Percentiles rank a stretch among this genome's conserved stretches.
phyloP scores from a whole-genome alignment of 2,329 filamentous ascomycete genomes.

The Exophiala aquamarina region DNA sequence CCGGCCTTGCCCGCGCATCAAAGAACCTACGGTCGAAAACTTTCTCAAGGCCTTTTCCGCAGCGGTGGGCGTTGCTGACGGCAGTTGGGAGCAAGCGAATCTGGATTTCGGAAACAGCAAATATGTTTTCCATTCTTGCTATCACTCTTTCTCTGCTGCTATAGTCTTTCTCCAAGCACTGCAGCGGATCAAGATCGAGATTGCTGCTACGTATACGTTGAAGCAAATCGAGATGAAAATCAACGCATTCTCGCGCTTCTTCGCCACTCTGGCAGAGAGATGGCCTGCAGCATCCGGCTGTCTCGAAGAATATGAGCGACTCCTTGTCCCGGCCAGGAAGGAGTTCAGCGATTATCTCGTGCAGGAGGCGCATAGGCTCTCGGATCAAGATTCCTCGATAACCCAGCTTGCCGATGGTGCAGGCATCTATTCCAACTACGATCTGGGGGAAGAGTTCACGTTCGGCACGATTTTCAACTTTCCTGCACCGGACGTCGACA shows the following conservation, averaged over 20 bases:
- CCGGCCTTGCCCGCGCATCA: slow-evolving; percentile 4
- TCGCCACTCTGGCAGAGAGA: background rate
- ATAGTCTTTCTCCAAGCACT: slow-evolving; percentile 8
- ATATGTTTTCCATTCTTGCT: slow-evolving; percentile 9
- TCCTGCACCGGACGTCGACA: background rate
- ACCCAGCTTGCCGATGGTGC: background rate
- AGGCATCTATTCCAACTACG: background rate
- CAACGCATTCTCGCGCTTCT: slow-evolving; percentile 4
- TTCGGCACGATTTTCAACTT: slow-evolving; percentile 3
- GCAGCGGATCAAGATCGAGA: background rate
- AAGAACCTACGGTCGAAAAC: background rate
- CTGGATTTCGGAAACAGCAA: slow-evolving; percentile 2
- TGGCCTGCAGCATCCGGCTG: slow-evolving; percentile 7
- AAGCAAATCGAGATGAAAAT: background rate
- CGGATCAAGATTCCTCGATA: background rate
- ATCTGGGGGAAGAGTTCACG: slow-evolving; percentile 1
- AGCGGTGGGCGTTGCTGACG: slow-evolving; percentile 1
- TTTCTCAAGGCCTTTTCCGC: slow-evolving; percentile 8
- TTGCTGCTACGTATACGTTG: slow-evolving; percentile 2
- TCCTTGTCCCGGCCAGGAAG: background rate
- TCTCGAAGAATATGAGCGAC: slow-evolving; percentile 6
- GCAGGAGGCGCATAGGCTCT: background rate
- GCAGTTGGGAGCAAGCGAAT: slow-evolving; percentile 2
- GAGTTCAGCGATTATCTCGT: background rate
- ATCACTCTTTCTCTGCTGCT: slow-evolving; percentile 7